Conservation (phyloP, 163 green algal species). For the Chloromonas sp. region DNA sequence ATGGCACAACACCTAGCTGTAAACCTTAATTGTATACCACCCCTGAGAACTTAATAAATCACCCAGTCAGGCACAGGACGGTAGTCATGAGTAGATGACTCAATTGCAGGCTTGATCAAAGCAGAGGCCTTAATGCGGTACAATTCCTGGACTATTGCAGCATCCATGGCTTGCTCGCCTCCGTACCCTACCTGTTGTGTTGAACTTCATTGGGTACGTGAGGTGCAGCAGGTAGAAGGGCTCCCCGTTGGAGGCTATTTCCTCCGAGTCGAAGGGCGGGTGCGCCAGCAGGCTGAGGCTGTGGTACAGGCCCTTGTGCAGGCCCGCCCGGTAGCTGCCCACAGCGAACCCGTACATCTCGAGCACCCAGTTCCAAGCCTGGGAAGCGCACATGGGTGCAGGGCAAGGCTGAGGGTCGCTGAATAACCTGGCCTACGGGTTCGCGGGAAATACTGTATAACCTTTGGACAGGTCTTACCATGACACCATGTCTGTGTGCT, state of each 20-base stretch:
- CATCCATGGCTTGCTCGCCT: too few species aligned
- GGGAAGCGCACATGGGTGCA: neutral
- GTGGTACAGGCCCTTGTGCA: slow-evolving; percentile 9
- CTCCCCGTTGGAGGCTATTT: slow-evolving; percentile 18
- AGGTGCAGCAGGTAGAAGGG: slow-evolving; percentile 87
- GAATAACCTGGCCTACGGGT: neutral
- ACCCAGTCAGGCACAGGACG: too few species aligned
- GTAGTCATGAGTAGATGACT: too few species aligned
- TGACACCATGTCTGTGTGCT: neutral
- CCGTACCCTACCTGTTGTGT: neutral
- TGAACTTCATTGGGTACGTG: slow-evolving; percentile 65
- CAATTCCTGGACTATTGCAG: too few species aligned
- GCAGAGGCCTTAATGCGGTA: too few species aligned
- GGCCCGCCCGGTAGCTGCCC: slow-evolving; percentile 18
- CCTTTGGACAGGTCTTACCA: neutral
- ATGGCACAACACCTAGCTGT: slow-evolving; percentile 34
- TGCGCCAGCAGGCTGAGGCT: slow-evolving; percentile 61
- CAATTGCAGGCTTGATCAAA: too few species aligned
- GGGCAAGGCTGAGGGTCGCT: neutral
- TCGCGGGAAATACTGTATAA: neutral
- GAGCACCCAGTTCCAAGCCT: slow-evolving; percentile 33
- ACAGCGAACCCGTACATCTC: slow-evolving; percentile 43
- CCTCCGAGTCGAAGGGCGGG: slow-evolving; percentile 63
- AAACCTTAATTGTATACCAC: neutral
- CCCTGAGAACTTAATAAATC: too few species aligned